Evolutionary conservation across 2,329 filamentous ascomycete species (phyloP).

Genomic region (Simplicillium sp.): DNA sequence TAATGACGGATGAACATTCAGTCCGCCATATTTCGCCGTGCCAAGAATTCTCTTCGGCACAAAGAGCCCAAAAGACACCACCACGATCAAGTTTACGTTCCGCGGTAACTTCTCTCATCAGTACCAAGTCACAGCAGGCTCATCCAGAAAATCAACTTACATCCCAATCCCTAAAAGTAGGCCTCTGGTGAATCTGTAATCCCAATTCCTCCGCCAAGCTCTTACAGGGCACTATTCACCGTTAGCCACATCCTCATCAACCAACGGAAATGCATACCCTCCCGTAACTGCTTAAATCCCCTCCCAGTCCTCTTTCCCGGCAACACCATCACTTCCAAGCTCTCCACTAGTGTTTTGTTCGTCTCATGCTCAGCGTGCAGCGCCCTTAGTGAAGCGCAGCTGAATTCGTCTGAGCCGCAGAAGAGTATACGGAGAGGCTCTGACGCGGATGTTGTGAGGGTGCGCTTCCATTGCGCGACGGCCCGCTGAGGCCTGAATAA

Average conservation of each 20-base stretch:
- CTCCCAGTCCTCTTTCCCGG: constrained; percentile 72
- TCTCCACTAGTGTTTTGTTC: constrained; percentile 50
- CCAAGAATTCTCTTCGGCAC: constrained; percentile 69
- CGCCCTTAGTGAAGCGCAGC: constrained; percentile 64
- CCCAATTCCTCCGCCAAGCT: constrained; percentile 50
- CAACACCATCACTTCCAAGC: constrained; percentile 78
- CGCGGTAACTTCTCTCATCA: constrained; percentile 39
- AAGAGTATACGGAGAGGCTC: constrained; percentile 77
- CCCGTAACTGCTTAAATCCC: constrained; percentile 55
- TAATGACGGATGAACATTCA: constrained; percentile 90
- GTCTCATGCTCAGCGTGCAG: constrained; percentile 50
- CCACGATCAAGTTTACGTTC: constrained; percentile 68
- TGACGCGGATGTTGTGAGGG: constrained; percentile 13
- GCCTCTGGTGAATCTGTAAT: constrained; percentile 62
- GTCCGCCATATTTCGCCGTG: constrained; percentile 66
- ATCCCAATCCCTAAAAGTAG: constrained; percentile 77
- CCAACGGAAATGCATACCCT: constrained; percentile 41
- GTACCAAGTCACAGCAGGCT: neutral
- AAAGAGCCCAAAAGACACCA: constrained; percentile 89
- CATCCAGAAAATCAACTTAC: constrained; percentile 31
- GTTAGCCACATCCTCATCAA: constrained; percentile 1
- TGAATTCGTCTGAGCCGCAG: constrained; percentile 90
- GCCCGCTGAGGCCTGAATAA: neutral
- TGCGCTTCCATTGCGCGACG: neutral
- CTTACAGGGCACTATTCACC: constrained; percentile 60